Evolutionary conservation across 176 grass and related monocot species (phyloP).

Genomic region (Cenchrus americanus): DNA sequence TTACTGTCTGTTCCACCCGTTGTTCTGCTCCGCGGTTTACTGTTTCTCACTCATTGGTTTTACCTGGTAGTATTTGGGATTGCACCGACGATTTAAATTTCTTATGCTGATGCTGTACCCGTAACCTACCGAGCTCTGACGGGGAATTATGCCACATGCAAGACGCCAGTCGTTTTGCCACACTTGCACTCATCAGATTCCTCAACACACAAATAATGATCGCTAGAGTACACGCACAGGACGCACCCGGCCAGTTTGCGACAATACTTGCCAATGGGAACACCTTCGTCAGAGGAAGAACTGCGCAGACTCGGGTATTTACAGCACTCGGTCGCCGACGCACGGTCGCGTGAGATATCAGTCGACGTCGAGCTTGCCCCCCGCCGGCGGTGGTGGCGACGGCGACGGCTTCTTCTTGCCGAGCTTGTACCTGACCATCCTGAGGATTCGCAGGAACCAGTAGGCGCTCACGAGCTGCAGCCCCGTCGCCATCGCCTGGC

Average conservation of each 20-base stretch:
- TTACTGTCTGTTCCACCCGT: not conserved
- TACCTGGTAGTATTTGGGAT: not conserved
- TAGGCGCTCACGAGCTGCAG: conserved; percentile 84
- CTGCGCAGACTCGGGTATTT: not conserved
- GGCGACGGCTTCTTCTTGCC: conserved; percentile 42
- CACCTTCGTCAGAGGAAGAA: not conserved
- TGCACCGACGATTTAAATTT: not conserved
- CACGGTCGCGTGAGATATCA: not conserved
- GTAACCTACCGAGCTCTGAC: not conserved
- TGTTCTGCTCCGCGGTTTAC: not conserved
- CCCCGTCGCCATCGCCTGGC: conserved; percentile 70
- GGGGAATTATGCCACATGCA: not conserved
- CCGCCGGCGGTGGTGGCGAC: not conserved
- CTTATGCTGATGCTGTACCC: not conserved
- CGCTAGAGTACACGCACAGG: conserved; percentile 8
- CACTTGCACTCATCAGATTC: not conserved
- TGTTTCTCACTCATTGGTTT: not conserved
- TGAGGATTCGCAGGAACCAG: conserved; percentile 85
- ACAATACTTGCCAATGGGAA: not conserved
- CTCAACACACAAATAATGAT: not conserved
- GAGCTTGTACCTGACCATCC: conserved; percentile 78
- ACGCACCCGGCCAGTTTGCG: not conserved
- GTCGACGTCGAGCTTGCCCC: not conserved
- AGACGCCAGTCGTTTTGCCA: not conserved
- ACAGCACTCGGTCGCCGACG: not conserved